These are phyloP conservation scores for Kockovaella imperatae DNA, from an alignment of 768 basidiomycete genomes.

Conservation along the genomic window DNA sequence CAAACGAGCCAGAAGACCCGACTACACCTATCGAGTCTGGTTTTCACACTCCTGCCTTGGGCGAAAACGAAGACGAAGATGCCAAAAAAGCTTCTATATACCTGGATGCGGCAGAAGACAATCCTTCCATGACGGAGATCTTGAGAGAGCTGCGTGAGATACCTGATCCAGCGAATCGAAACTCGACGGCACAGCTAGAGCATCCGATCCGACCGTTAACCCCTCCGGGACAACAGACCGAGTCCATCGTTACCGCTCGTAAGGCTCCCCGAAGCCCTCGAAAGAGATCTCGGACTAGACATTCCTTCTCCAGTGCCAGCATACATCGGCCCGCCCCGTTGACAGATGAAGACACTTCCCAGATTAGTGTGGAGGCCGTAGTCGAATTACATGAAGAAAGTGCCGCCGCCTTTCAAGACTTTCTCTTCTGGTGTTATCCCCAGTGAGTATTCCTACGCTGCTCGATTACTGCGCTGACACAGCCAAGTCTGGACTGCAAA, in stretches of 20 bases:
- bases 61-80: slow-evolving; percentile 6
- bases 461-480: slow-evolving; percentile 2
- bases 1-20: neutral
- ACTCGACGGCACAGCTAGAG: neutral
- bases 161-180: no score
- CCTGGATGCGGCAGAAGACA: slow-evolving; percentile 21
- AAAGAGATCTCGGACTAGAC: slow-evolving; percentile 12
- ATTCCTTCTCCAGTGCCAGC: slow-evolving; percentile 19
- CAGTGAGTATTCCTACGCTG: slow-evolving; percentile 54
- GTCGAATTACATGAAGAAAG: slow-evolving; percentile 86
- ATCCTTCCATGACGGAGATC: slow-evolving; percentile 18
- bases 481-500: slow-evolving; percentile 68
- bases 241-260: neutral
- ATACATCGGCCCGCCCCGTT: neutral
- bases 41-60: no score
- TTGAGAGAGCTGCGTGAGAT: slow-evolving; percentile 21
- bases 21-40: no score
- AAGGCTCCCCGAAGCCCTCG: neutral
- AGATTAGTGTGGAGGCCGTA: slow-evolving; percentile 57
- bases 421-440: slow-evolving; percentile 86
- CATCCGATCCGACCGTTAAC: neutral
- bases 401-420: slow-evolving; percentile 85
- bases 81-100: slow-evolving; percentile 13
- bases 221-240: neutral
- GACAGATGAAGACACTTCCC: neutral